Conservation (phyloP, 257 asterid genomes). For the Primulina eburnea region DNA sequence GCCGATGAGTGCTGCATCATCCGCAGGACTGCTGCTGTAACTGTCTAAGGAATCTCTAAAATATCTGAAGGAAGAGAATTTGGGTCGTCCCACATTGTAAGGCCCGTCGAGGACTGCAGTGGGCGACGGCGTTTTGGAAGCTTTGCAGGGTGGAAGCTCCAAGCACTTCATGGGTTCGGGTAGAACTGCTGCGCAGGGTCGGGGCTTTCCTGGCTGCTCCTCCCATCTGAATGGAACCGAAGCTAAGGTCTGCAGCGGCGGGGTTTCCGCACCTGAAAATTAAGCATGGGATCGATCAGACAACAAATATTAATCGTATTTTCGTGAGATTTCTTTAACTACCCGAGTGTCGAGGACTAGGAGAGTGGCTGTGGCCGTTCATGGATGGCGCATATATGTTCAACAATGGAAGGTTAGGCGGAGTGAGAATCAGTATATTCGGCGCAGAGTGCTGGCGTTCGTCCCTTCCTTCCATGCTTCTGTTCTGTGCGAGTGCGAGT, state of each 20-base stretch:
- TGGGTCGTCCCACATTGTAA: slow-evolving; percentile 32
- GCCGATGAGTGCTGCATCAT: slow-evolving; percentile 26
- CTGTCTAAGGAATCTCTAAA: slow-evolving; percentile 37
- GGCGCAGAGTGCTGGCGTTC: not conserved
- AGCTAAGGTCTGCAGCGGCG: slow-evolving; percentile 50
- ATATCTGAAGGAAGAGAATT: slow-evolving; percentile 57
- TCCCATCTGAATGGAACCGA: slow-evolving; percentile 85
- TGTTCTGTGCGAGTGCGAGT: too few relatives aligned
- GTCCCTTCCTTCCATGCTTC: not conserved
- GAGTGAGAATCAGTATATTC: not conserved
- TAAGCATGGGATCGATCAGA: slow-evolving; percentile 4
- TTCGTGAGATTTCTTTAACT: too few relatives aligned
- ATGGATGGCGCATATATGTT: not conserved
- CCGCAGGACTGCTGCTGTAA: slow-evolving; percentile 29
- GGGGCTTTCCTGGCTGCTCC: slow-evolving; percentile 75
- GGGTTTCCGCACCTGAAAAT: slow-evolving; percentile 45
- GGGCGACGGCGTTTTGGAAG: slow-evolving; percentile 53
- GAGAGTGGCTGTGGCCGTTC: not conserved
- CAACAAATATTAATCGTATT: too few relatives aligned
- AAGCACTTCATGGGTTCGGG: slow-evolving; percentile 36
- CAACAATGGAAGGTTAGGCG: not conserved
- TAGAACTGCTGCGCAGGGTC: slow-evolving; percentile 42
- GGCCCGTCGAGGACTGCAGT: slow-evolving; percentile 68
- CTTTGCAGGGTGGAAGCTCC: slow-evolving; percentile 58
- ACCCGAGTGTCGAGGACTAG: not conserved